phyloP scores from a whole-genome alignment of 176 grass and related monocot species.

The Zoysia japonica region DNA sequence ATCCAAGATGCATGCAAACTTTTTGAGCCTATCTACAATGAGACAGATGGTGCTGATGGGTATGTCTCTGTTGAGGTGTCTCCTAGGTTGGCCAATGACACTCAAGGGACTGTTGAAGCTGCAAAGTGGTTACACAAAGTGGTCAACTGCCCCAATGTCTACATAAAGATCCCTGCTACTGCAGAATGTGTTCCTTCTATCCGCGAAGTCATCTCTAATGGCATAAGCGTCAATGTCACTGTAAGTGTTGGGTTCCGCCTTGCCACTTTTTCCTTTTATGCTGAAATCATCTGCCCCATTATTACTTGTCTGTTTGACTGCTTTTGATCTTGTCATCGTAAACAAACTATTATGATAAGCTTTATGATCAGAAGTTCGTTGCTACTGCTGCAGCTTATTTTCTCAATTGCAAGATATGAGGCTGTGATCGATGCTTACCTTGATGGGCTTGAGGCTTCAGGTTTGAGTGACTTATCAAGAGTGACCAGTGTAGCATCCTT shows the following conservation, averaged over 20 bases:
- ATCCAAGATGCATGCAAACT: conserved; percentile 95
- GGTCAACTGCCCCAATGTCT: conserved; percentile 82
- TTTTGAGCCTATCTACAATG: conserved; percentile 86
- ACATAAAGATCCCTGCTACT: conserved; percentile 98
- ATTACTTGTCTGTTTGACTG: background rate
- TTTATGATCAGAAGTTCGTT: conserved; percentile 30
- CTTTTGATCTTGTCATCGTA: background rate
- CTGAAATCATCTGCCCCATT: background rate
- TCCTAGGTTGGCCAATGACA: conserved; percentile 92
- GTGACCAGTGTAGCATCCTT: conserved; percentile 97
- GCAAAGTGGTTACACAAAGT: conserved; percentile 95
- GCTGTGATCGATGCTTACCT: conserved; percentile 98
- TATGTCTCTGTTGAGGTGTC: conserved; percentile 98
- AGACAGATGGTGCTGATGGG: conserved; percentile 83
- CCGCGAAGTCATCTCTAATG: conserved; percentile 80
- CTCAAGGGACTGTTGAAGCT: conserved; percentile 81
- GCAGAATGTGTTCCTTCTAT: conserved; percentile 95
- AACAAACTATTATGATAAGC: conserved; percentile 17
- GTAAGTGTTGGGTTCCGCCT: conserved; percentile 48
- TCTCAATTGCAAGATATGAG: conserved; percentile 93
- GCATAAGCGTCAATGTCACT: conserved; percentile 96
- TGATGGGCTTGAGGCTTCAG: conserved; percentile 88
- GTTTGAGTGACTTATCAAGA: conserved; percentile 84
- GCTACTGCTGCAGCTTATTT: conserved; percentile 77
- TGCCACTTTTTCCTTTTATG: conserved; percentile 20